Evolutionary conservation across 2,329 filamentous ascomycete genomes (phyloP), one percentile per base, ranked within the genome.

Genomic region (Rachicladosporium sp.): DNA sequence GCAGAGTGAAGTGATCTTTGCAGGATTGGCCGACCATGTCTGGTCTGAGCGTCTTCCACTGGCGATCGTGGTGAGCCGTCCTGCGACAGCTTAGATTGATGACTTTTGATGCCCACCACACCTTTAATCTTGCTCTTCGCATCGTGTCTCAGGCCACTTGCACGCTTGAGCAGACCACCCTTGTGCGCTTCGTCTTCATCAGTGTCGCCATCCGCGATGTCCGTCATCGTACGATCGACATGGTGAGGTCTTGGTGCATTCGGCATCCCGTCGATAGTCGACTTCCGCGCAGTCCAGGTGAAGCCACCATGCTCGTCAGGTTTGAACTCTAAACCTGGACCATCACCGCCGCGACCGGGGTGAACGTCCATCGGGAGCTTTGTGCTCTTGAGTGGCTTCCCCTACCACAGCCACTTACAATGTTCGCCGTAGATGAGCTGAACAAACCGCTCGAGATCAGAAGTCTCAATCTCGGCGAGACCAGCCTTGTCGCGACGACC

Each of bases 331-430:
- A 70, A 60, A 33, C 64, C 47, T 27, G 23, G 23, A 27, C 23
- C 23, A 27, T 27, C 23, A 13, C 61, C 44, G 15, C 40, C 38
- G 11, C 32, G 29, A 8, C 34, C 13, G 5, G 33, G 36, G 13
- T 43, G 41, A 13, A 44, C 43, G 19, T 43, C 44, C 19, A 47
- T 34, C 4, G 43, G 15, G 33, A 41, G 41, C 41, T 42, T 52
- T 15, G 48, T 42, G 40, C 56, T 72, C 54, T 89, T 86, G 44
- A 80, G 77, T 30, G 84, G 74, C 58, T 94, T 96, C 10, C 89
- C 91, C 45, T 84, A 73, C 91, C 91, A 98, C 2, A 98, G 70
- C 86, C 88, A 96, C 59, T 93, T 94, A 10, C 84, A 72, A 41
- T 83, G 76, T 56, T 91, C 84, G 29, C 91, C 89, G 45, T 79